These are phyloP conservation scores for Tetrahymena malaccensis DNA, from an alignment of 73 alveolate species.

Conservation along the genomic window DNA sequence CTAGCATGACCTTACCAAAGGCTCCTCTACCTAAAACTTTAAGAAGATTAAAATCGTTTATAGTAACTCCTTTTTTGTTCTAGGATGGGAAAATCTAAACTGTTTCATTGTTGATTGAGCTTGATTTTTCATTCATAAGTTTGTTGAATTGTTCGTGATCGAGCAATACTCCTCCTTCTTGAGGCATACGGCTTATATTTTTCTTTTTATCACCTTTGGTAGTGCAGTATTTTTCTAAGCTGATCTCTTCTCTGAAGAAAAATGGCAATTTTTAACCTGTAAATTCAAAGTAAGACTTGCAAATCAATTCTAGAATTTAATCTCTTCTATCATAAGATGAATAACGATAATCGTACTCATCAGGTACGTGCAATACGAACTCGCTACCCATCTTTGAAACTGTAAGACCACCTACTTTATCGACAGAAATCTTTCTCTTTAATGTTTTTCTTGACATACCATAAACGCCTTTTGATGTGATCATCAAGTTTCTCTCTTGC, in stretches of 20 bases:
- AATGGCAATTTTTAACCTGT: constrained; percentile 20
- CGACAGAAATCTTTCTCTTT: constrained; percentile 60
- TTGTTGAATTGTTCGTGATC: constrained; percentile 53
- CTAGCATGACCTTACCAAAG: constrained; percentile 72
- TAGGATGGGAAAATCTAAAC: background rate
- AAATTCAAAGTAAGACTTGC: constrained; percentile 12
- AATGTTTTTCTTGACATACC: constrained; percentile 49
- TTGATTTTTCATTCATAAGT: background rate
- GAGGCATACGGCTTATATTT: constrained; percentile 64
- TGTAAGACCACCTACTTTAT: constrained; percentile 58
- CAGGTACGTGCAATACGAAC: constrained; percentile 59
- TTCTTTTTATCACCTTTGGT: constrained; percentile 73
- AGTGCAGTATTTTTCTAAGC: constrained; percentile 60
- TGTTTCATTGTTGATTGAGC: background rate
- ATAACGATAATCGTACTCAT: constrained; percentile 60
- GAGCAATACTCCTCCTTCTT: constrained; percentile 43
- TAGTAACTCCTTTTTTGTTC: constrained; percentile 13
- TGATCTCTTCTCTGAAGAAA: constrained; percentile 37
- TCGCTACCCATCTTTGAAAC: constrained; percentile 41
- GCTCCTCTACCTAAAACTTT: constrained; percentile 76
- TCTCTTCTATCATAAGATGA: constrained; percentile 44
- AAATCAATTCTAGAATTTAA: constrained; percentile 3
- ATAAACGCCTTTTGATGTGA: constrained; percentile 60
- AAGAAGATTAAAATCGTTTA: constrained; percentile 59
- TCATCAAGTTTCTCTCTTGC: constrained; percentile 58